Conservation (phyloP, 108 stramenopile species). For the Conticribra weissflogii region DNA sequence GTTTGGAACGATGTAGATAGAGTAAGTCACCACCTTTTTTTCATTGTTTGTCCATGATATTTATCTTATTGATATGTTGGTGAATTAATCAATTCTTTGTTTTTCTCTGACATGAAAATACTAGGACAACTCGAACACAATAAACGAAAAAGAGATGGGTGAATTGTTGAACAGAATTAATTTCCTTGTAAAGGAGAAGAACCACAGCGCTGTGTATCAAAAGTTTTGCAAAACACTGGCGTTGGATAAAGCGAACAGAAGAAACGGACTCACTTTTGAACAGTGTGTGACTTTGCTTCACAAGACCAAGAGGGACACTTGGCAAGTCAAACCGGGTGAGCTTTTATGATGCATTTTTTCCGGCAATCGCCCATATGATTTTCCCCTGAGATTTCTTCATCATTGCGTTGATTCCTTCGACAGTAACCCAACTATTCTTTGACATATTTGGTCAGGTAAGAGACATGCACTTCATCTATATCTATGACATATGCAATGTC, state of each 20-base stretch:
- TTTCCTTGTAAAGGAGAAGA: slow-evolving; percentile 45
- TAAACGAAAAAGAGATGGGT: slow-evolving; percentile 60
- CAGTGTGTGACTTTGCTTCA: slow-evolving; percentile 81
- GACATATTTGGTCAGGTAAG: slow-evolving; percentile 47
- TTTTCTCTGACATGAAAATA: background rate
- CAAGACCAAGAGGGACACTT: slow-evolving; percentile 83
- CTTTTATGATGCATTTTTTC: background rate
- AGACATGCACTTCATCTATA: background rate
- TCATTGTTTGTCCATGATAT: background rate
- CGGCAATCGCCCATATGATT: background rate
- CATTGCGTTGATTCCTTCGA: background rate
- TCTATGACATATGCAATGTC: background rate
- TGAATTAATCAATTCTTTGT: too few species aligned
- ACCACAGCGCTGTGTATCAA: slow-evolving; percentile 54
- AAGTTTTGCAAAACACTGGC: slow-evolving; percentile 73
- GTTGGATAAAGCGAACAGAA: slow-evolving; percentile 57
- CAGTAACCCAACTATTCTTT: slow-evolving; percentile 37
- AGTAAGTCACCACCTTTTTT: background rate
- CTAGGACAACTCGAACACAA: slow-evolving; percentile 66
- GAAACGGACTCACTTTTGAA: slow-evolving; percentile 79
- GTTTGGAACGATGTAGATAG: slow-evolving; percentile 43
- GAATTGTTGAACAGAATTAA: slow-evolving; percentile 51
- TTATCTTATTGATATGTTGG: background rate
- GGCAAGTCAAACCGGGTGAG: slow-evolving; percentile 78
- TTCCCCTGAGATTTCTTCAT: background rate